Evolutionary conservation across 2,329 filamentous ascomycete species (phyloP), one percentile per base, ranked within the genome.

Genomic region (Alternaria incomplexa): DNA sequence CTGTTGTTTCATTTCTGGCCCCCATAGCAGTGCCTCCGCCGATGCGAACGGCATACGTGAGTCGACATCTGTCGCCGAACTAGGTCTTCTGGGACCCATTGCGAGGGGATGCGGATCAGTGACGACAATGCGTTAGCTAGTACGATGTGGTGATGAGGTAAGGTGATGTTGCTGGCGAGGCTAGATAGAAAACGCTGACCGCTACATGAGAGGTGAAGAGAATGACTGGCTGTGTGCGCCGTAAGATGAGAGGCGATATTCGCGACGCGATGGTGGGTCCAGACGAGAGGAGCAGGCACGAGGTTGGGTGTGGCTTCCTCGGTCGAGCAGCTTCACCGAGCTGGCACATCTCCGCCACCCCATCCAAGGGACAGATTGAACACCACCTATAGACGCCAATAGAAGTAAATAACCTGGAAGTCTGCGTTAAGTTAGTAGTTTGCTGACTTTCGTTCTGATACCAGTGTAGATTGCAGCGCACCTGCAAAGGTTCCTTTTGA

Each of bases 1-100:
- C 47, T 82, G 75, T 25, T 76, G 73, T 61, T 80, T 79, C 28
- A 82, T 71, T 50, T 81, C 79, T 26, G 80, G 76, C 1, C 77
- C 79, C 81, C 81, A 83, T 9, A 83, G 69, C 6, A 83, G 73
- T 8, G 72, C 66, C 54, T 73, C 70, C 13, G 65, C 70, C 3
- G 70, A 65, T 32, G 64, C 62, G 28, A 71, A 69, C 10, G 72
- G 61, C 56, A 72, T 66, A 10, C 69, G 66, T 43, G 63, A 50
- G 9, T 54, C 46, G 6, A 58, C 40, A 20, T 62, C 56, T 11
- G 50, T 52, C 13, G 68, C 60, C 13, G 62, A 66, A 28, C 58
- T 65, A 9, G 68, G 60, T 13, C 61, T 56, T 36, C 65, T 62
- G 10, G 57, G 59, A 15, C 28, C 53, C 62, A 60, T 65, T 20